Percentiles rank a stretch among this genome's conserved stretches.
These are phyloP conservation scores for Penicillium coprophilum DNA, from an alignment of 495 filamentous ascomycete genomes.

Conservation along the genomic window DNA sequence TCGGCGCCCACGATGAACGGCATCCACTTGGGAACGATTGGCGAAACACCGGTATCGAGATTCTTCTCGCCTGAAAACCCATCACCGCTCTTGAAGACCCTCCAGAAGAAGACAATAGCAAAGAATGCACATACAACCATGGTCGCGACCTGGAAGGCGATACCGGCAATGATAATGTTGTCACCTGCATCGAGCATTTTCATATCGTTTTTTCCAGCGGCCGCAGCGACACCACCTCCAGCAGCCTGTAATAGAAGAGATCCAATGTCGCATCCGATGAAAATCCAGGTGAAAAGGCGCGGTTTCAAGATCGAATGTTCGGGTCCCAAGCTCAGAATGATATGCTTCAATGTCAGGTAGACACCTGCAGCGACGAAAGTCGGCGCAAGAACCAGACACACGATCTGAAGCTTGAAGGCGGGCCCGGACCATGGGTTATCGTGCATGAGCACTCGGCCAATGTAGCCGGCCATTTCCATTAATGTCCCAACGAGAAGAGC, in stretches of 20 bases:
- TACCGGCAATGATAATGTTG: slow-evolving; percentile 69
- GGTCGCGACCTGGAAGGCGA: slow-evolving; percentile 67
- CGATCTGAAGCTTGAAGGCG: slow-evolving; percentile 67
- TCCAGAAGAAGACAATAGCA: slow-evolving; percentile 50
- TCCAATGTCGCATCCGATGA: slow-evolving; percentile 65
- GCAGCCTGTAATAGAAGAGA: slow-evolving; percentile 64
- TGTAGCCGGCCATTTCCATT: slow-evolving; percentile 56
- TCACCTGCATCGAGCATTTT: slow-evolving; percentile 43
- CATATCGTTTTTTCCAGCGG: slow-evolving; percentile 24
- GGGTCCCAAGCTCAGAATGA: slow-evolving; percentile 55
- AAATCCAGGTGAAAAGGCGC: slow-evolving; percentile 63
- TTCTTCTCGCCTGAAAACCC: slow-evolving; percentile 33
- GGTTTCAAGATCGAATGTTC: slow-evolving; percentile 56
- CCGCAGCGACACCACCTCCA: slow-evolving; percentile 59
- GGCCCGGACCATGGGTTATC: slow-evolving; percentile 57
- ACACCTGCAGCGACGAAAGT: slow-evolving; percentile 65
- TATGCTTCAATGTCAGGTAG: slow-evolving; percentile 68
- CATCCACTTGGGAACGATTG: slow-evolving; percentile 41
- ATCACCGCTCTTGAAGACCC: slow-evolving; percentile 39
- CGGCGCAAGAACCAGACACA: slow-evolving; percentile 64
- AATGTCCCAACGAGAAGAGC: slow-evolving; percentile 51
- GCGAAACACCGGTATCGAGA: slow-evolving; percentile 18
- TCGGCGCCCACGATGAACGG: slow-evolving; percentile 52
- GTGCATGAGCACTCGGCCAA: slow-evolving; percentile 58
- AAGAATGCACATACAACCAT: slow-evolving; percentile 56